A percentile compares a stretch with the other conserved stretches of the same genome.
Evolutionary conservation across 345 rosid species (phyloP).

Genomic region (Melastoma malabathricum): DNA sequence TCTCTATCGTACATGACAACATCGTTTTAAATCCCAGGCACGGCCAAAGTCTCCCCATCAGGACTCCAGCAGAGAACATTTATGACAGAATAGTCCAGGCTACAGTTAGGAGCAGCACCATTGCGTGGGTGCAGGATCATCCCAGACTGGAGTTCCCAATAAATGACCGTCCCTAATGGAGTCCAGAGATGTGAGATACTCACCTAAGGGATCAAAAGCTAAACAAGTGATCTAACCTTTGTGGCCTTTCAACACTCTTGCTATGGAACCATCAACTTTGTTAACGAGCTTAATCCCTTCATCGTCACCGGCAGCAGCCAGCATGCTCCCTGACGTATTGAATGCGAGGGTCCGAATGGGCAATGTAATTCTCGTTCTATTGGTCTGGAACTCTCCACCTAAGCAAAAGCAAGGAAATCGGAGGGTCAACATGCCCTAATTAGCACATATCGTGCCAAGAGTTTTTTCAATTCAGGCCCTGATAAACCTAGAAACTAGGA

Average conservation of each 20-base stretch:
- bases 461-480: no score
- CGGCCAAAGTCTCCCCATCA: conserved; percentile 75
- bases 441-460: no score
- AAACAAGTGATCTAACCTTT: conserved; percentile 76
- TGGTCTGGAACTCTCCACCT: conserved; percentile 94
- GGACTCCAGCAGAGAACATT: conserved; percentile 88
- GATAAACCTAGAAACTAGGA: background rate
- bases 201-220: conserved; percentile 69
- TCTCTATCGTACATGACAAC: conserved; percentile 87
- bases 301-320: conserved; percentile 97
- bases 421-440: no score
- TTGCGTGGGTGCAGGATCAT: conserved; percentile 41
- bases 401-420: background rate
- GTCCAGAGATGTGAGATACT: conserved; percentile 76
- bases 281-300: conserved; percentile 93
- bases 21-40: conserved; percentile 79
- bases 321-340: conserved; percentile 72
- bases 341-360: conserved; percentile 82
- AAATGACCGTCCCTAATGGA: conserved; percentile 64
- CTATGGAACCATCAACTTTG: conserved; percentile 83
- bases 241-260: conserved; percentile 79
- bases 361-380: conserved; percentile 78
- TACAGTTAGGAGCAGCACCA: conserved; percentile 53
- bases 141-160: conserved; percentile 87
- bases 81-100: conserved; percentile 39